Conservation (phyloP, 2,329 filamentous ascomycete species). For the Didymella segeticola region DNA sequence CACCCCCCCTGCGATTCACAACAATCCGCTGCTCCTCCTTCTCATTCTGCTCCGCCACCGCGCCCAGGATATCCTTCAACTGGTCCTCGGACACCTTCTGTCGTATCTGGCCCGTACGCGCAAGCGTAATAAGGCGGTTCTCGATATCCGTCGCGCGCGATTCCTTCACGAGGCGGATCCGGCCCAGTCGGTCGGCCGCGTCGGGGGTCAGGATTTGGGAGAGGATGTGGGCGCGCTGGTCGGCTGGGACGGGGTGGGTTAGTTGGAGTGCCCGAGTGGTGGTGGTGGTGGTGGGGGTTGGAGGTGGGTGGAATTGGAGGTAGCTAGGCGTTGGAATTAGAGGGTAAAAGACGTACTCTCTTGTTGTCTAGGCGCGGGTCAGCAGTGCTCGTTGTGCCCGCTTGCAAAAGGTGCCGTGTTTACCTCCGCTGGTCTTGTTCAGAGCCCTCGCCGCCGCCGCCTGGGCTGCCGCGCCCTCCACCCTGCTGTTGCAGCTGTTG, state of each 20-base stretch:
- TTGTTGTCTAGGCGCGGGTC: slow-evolving; percentile 24
- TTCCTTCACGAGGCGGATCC: slow-evolving; percentile 95
- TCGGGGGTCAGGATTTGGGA: slow-evolving; percentile 93
- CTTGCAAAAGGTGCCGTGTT: not conserved
- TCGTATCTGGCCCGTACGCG: slow-evolving; percentile 83
- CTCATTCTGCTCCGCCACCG: slow-evolving; percentile 77
- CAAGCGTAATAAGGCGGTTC: slow-evolving; percentile 90
- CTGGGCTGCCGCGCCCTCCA: slow-evolving; percentile 56
- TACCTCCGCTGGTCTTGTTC: slow-evolving; percentile 60
- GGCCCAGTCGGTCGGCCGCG: slow-evolving; percentile 88
- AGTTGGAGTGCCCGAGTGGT: slow-evolving; percentile 45
- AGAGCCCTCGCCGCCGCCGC: slow-evolving; percentile 54
- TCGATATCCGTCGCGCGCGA: slow-evolving; percentile 89
- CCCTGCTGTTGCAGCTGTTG: slow-evolving; percentile 84
- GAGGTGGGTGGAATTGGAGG: too few species aligned
- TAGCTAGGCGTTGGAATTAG: too few species aligned
- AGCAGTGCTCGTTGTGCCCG: slow-evolving; percentile 21
- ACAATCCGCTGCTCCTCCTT: slow-evolving; percentile 75
- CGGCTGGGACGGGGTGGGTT: slow-evolving; percentile 56
- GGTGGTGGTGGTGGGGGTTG: not conserved
- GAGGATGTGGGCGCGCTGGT: slow-evolving; percentile 79
- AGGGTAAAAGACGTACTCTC: slow-evolving; percentile 17
- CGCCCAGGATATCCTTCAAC: slow-evolving; percentile 87
- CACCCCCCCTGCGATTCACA: slow-evolving; percentile 80
- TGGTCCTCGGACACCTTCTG: slow-evolving; percentile 90